Percentiles rank a stretch among this genome's conserved stretches.
Evolutionary conservation across 208 protist genomes (phyloP).

Genomic region (Wallacemonas sp.): DNA sequence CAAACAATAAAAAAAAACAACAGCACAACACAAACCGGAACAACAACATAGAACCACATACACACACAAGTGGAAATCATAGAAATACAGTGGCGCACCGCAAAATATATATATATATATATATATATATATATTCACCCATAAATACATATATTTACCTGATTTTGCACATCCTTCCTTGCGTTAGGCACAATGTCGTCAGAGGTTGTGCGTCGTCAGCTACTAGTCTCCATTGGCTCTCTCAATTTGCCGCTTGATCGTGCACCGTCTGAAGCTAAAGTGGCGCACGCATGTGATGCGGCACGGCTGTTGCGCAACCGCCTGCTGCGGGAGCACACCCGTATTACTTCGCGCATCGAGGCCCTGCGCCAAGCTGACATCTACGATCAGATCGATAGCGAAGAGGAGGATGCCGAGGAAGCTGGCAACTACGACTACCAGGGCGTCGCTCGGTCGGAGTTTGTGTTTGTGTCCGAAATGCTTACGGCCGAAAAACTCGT

Average conservation of each 20-base stretch:
- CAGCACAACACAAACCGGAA: too few relatives aligned
- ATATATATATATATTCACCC: not conserved
- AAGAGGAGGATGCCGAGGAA: conserved; percentile 40
- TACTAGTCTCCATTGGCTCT: conserved; percentile 58
- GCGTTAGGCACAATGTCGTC: conserved; percentile 63
- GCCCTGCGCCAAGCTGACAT: conserved; percentile 52
- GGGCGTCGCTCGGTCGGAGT: conserved; percentile 46
- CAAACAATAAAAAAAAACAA: not conserved
- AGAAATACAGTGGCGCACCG: too few relatives aligned
- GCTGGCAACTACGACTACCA: conserved; percentile 25
- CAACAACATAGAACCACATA: not conserved
- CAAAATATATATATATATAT: too few relatives aligned
- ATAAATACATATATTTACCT: conserved; percentile 17
- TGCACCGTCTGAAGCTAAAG: conserved; percentile 31
- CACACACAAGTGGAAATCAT: not conserved
- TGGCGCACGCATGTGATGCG: conserved; percentile 59
- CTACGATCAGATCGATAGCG: conserved; percentile 51
- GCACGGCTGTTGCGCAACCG: conserved; percentile 80
- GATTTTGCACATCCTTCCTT: conserved; percentile 24
- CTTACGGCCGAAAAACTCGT: conserved; percentile 82
- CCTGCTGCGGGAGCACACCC: conserved; percentile 68
- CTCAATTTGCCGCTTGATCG: conserved; percentile 62
- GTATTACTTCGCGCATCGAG: conserved; percentile 66
- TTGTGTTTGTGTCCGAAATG: conserved; percentile 80
- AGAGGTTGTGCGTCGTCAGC: conserved; percentile 70